phyloP scores from a whole-genome alignment of 2,329 filamentous ascomycete genomes.

The Trichoderma aggressivum region DNA sequence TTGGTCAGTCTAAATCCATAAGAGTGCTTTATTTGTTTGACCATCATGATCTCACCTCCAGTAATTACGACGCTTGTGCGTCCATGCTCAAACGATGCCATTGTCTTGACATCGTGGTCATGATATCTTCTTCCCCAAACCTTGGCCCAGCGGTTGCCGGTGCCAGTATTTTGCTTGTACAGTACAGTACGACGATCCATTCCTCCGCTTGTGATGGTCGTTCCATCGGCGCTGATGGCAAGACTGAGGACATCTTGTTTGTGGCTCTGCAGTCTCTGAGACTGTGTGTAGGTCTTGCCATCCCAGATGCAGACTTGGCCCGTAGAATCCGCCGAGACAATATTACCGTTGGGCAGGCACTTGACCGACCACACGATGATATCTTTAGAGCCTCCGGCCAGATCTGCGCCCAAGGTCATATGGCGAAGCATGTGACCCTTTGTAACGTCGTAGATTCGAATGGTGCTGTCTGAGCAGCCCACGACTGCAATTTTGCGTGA shows the following conservation, averaged over 20 bases:
- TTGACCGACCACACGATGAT: constrained; percentile 93
- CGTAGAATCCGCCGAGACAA: constrained; percentile 91
- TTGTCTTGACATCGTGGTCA: constrained; percentile 89
- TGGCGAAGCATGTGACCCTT: constrained; percentile 72
- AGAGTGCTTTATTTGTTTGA: background rate
- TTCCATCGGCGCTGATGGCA: constrained; percentile 76
- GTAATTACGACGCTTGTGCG: constrained; percentile 84
- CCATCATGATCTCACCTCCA: constrained; percentile 61
- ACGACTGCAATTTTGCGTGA: constrained; percentile 77
- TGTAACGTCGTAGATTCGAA: constrained; percentile 82
- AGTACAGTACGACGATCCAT: constrained; percentile 86
- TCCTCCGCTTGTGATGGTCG: constrained; percentile 80
- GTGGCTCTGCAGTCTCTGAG: constrained; percentile 81
- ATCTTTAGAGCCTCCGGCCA: constrained; percentile 73
- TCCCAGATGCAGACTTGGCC: constrained; percentile 94
- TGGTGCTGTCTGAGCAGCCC: constrained; percentile 94
- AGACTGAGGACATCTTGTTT: constrained; percentile 87
- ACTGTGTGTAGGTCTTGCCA: constrained; percentile 83
- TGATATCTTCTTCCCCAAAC: constrained; percentile 85
- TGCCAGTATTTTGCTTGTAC: constrained; percentile 65
- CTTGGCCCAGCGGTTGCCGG: constrained; percentile 73
- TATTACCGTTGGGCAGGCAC: constrained; percentile 79
- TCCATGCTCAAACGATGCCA: constrained; percentile 83
- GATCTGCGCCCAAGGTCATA: constrained; percentile 81
- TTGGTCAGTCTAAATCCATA: background rate